Base-by-base conservation (phyloP, 225 moss, liverwort and hornwort species). In the Polytrichum commune region DNA sequence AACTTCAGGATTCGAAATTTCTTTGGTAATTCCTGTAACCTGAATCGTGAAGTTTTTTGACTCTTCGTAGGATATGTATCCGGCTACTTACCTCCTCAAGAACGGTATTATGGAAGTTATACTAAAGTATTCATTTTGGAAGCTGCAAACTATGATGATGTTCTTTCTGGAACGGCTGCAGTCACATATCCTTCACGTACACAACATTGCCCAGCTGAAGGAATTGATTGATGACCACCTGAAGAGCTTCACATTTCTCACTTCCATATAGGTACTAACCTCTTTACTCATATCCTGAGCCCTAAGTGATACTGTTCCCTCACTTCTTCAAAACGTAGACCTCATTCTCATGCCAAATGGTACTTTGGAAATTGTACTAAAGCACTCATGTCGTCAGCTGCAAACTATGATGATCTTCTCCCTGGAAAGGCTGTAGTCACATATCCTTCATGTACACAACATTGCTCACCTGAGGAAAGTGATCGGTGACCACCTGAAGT, bases 281-380 rank as follows among this genome's bases (percentile, higher is more conserved):
- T 20, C 38, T 38, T 13, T 9, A 26, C 26, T 9, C 24, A 23
- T 26, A 26, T 26, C 26, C 26, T 26, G 26, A 26, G 26, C 26
- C 60, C 7, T 20, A 78, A 85, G 64, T 32, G 75, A 60, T 54
- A 53, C 16, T 35, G 25, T 62, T 22, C 46, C 64, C 13, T 86
- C 71, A 80, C 63, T 93, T 93, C 71, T 76, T 89, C 13, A 93
- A 81, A 23, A 93, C 67, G 70, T 87, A 91, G 9, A 93, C 85
- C 80, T 89, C 89, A 29, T 91, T 93, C 72, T 93, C 93, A 3
- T 80, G 82, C 80, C 87, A 84, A 32, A 26, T 26, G 26, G 26
- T 26, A 22, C n/a, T 60, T 2, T 60, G 60, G 60, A 20, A 20
- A 7, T 24, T 60, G 2, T 60, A 24, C 60, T 24, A 23, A n/a